These are phyloP conservation scores for Populus hybrid DNA, from an alignment of 441 rosid species.

Conservation along the genomic window DNA sequence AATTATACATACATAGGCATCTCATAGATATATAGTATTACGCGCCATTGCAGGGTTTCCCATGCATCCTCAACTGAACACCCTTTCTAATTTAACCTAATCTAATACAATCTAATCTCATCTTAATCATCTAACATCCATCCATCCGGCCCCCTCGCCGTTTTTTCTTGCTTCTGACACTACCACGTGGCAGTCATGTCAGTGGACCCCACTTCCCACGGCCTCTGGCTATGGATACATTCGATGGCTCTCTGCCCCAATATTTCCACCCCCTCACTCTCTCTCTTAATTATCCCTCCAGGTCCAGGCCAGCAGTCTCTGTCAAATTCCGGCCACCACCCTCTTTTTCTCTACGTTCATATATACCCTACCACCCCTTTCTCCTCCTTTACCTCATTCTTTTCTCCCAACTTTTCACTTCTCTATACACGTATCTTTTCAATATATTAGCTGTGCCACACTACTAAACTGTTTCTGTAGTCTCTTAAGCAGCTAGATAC, in stretches of 20 bases:
- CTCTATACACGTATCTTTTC: not conserved
- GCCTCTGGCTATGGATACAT: constrained; percentile 39
- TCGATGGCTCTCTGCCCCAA: constrained; percentile 28
- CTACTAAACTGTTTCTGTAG: not conserved
- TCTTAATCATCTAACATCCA: not conserved
- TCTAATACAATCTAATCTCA: not conserved
- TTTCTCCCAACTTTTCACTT: not conserved
- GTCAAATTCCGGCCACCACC: constrained; percentile 22
- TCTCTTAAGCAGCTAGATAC: not conserved
- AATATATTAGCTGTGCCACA: not conserved
- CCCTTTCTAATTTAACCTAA: not conserved
- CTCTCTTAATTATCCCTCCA: constrained; percentile 6
- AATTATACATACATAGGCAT: too few relatives aligned
- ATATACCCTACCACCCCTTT: constrained; percentile 14
- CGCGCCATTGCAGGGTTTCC: too few relatives aligned
- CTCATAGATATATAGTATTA: too few relatives aligned
- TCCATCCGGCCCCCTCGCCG: constrained; percentile 11
- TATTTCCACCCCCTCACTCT: not conserved
- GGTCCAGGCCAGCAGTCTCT: not conserved
- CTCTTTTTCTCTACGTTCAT: constrained; percentile 5
- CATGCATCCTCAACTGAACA: not conserved
- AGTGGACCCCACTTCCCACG: constrained; percentile 42
- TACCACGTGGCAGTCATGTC: constrained; percentile 70
- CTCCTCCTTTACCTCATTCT: not conserved
- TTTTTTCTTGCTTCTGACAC: constrained; percentile 35